Percentiles rank a stretch among this genome's conserved stretches.
phyloP scores from a whole-genome alignment of 768 basidiomycete species.

The Tricholoma sp. region DNA sequence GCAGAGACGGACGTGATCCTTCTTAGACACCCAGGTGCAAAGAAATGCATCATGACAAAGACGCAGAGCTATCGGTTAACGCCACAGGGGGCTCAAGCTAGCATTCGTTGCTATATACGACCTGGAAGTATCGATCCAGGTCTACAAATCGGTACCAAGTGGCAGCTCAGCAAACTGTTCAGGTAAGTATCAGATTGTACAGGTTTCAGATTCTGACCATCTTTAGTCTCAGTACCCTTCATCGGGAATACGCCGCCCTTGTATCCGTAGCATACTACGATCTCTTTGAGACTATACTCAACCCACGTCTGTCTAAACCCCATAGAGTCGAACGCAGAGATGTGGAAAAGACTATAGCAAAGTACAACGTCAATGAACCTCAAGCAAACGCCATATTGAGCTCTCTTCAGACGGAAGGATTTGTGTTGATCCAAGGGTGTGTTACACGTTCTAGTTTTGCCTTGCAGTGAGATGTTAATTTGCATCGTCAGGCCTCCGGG shows the following conservation, averaged over 20 bases:
- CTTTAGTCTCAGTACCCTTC: constrained; percentile 78
- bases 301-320: constrained; percentile 51
- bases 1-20: constrained; percentile 85
- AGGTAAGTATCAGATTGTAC: constrained; percentile 46
- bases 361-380: constrained; percentile 82
- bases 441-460: background rate
- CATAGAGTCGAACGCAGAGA: constrained; percentile 43
- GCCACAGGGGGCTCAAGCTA: constrained; percentile 47
- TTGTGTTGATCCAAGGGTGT: constrained; percentile 93
- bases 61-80: constrained; percentile 28
- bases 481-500: constrained; percentile 74
- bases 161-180: constrained; percentile 76
- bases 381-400: constrained; percentile 87
- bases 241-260: constrained; percentile 90
- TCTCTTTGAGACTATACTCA: constrained; percentile 62
- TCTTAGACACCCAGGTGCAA: constrained; percentile 52
- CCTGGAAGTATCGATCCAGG: constrained; percentile 44
- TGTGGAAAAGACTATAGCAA: constrained; percentile 60
- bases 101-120: constrained; percentile 50
- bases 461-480: background rate
- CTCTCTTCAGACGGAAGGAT: constrained; percentile 67
- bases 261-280: constrained; percentile 82
- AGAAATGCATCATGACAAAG: constrained; percentile 67
- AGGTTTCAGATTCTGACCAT: background rate
- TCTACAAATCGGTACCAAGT: constrained; percentile 58